These are phyloP conservation scores for Diaporthe aspalathi DNA, from an alignment of 2,329 filamentous ascomycete genomes.

Conservation along the genomic window DNA sequence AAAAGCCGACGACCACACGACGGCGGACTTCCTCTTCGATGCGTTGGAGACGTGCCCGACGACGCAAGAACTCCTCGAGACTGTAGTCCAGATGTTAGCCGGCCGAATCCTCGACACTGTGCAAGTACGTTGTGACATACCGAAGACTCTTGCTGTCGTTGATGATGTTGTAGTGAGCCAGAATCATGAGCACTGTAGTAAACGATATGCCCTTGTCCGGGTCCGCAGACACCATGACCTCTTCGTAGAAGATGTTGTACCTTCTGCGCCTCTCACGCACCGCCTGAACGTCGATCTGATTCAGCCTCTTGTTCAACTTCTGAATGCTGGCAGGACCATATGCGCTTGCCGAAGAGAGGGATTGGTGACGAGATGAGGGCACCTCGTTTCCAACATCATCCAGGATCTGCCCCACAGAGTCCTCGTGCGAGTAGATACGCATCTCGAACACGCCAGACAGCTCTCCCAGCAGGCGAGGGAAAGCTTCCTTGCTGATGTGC, in stretches of 20 bases:
- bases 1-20: constrained; percentile 92
- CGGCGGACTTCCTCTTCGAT: constrained; percentile 95
- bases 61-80: constrained; percentile 92
- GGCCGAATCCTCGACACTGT: not conserved
- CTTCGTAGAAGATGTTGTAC: constrained; percentile 97
- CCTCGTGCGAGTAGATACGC: constrained; percentile 93
- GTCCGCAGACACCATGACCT: constrained; percentile 93
- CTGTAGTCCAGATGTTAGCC: constrained; percentile 57
- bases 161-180: constrained; percentile 99
- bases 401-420: constrained; percentile 87
- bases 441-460: constrained; percentile 96
- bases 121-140: constrained; percentile 56
- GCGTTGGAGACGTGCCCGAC: constrained; percentile 88
- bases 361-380: constrained; percentile 64
- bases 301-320: constrained; percentile 79
- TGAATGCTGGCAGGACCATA: constrained; percentile 76
- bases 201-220: constrained; percentile 91
- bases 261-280: constrained; percentile 81
- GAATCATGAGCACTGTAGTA: constrained; percentile 90
- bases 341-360: constrained; percentile 62
- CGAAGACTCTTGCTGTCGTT: constrained; percentile 95
- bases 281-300: constrained; percentile 77
- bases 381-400: constrained; percentile 78
- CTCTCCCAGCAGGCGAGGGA: constrained; percentile 89
- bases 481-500: constrained; percentile 89